These are phyloP conservation scores for Jamesozyma jinghongensis DNA, from an alignment of 805 yeast species.

Conservation along the genomic window DNA sequence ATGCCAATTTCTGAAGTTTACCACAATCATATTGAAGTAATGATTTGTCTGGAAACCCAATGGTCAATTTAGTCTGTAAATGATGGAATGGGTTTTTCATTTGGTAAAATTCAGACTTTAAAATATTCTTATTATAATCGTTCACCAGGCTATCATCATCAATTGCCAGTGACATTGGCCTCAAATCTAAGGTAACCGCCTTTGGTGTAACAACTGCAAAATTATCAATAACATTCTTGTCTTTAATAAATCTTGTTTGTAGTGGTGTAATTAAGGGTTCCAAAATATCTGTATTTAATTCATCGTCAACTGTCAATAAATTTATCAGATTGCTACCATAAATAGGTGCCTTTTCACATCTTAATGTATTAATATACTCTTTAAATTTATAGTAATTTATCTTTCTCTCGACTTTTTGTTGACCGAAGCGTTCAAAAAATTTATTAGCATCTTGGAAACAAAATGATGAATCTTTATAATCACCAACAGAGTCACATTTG, in stretches of 20 bases:
- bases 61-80: conserved; percentile 75
- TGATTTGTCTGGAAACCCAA: conserved; percentile 94
- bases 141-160: conserved; percentile 20
- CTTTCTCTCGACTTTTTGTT: conserved; percentile 42
- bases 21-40: conserved; percentile 94
- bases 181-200: conserved; percentile 68
- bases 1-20: conserved; percentile 78
- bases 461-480: conserved; percentile 1
- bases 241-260: conserved; percentile 30
- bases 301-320: conserved; percentile 28
- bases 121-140: conserved; percentile 22
- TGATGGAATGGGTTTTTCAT: conserved; percentile 57
- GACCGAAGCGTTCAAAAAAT: conserved; percentile 51
- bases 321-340: conserved; percentile 54
- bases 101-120: conserved; percentile 8
- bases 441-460: conserved; percentile 37
- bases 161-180: conserved; percentile 31
- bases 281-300: conserved; percentile 4
- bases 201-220: conserved; percentile 84
- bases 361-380: conserved; percentile 52
- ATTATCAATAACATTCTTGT: conserved; percentile 52
- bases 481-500: conserved; percentile 6
- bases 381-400: conserved; percentile 47
- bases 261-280: conserved; percentile 36
- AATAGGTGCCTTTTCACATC: conserved; percentile 58